Conservation (phyloP, 495 filamentous ascomycete genomes). For the Xylaria grammica region DNA sequence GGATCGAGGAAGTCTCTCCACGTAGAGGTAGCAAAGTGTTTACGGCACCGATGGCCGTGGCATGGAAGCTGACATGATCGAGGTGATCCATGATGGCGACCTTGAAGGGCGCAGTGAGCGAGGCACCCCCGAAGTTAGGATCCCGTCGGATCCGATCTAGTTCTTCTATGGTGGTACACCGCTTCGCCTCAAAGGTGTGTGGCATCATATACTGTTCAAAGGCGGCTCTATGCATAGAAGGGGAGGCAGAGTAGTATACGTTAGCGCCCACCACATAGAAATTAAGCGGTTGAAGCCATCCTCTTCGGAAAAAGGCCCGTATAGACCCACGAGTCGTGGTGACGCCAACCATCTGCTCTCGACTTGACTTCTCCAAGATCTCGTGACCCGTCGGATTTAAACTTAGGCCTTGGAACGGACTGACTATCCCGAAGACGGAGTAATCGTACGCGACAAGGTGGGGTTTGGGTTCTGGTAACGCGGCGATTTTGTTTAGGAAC, state of each 20-base stretch:
- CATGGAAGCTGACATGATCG: constrained; percentile 73
- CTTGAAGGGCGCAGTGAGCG: constrained; percentile 77
- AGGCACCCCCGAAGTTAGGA: constrained; percentile 73
- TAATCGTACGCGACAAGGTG: constrained; percentile 76
- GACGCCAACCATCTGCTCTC: constrained; percentile 48
- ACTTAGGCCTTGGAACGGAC: constrained; percentile 69
- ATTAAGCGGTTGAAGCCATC: constrained; percentile 67
- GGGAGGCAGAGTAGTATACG: constrained; percentile 76
- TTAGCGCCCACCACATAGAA: constrained; percentile 78
- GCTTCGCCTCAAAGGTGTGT: constrained; percentile 70
- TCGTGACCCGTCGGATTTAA: constrained; percentile 73
- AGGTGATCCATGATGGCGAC: constrained; percentile 71
- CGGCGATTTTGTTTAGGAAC: constrained; percentile 56
- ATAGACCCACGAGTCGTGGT: constrained; percentile 55
- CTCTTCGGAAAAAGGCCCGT: constrained; percentile 59
- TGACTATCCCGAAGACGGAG: constrained; percentile 69
- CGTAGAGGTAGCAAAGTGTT: constrained; percentile 82
- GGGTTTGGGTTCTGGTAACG: constrained; percentile 59
- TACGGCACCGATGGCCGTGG: constrained; percentile 78
- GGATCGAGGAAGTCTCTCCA: constrained; percentile 61
- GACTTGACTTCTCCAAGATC: constrained; percentile 57
- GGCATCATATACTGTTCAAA: constrained; percentile 73
- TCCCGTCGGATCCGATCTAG: constrained; percentile 67
- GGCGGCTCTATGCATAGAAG: constrained; percentile 80
- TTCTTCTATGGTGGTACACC: constrained; percentile 66